A percentile compares a stretch with the other conserved stretches of the same genome.
phyloP scores from a whole-genome alignment of 805 yeast species.

The Alloascoidea africana region DNA sequence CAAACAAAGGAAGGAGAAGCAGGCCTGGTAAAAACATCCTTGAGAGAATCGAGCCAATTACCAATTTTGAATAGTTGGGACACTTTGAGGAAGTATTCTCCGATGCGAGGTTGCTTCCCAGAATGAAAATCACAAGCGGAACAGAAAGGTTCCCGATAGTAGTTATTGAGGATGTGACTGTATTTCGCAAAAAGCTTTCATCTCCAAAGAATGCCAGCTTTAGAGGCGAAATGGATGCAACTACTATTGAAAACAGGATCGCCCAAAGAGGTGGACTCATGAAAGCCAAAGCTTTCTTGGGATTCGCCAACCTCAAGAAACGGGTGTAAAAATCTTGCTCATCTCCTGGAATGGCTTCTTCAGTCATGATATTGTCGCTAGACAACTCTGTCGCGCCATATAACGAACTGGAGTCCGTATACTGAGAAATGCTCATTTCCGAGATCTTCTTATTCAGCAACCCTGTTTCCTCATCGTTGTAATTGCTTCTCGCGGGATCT shows the following conservation, averaged over 20 bases:
- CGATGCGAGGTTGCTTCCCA: constrained; percentile 66
- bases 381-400: background rate
- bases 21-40: constrained; percentile 70
- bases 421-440: background rate
- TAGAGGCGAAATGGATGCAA: constrained; percentile 49
- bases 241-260: constrained; percentile 51
- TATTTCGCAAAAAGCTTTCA: constrained; percentile 48
- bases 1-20: constrained; percentile 50
- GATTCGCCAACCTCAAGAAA: background rate
- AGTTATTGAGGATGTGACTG: constrained; percentile 44
- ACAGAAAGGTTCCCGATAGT: constrained; percentile 65
- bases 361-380: background rate
- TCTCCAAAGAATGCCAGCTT: constrained; percentile 42
- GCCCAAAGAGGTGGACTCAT: constrained; percentile 83
- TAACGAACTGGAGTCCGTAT: background rate
- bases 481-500: background rate
- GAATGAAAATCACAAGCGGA: constrained; percentile 58
- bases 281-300: constrained; percentile 20
- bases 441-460: background rate
- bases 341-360: background rate
- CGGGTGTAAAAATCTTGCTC: no score
- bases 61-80: constrained; percentile 43
- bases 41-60: constrained; percentile 55
- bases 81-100: constrained; percentile 41
- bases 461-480: background rate